Evolutionary conservation across 2,329 filamentous ascomycete genomes (phyloP), one percentile per base, ranked within the genome.

Genomic region (Trichophyton equinum): DNA sequence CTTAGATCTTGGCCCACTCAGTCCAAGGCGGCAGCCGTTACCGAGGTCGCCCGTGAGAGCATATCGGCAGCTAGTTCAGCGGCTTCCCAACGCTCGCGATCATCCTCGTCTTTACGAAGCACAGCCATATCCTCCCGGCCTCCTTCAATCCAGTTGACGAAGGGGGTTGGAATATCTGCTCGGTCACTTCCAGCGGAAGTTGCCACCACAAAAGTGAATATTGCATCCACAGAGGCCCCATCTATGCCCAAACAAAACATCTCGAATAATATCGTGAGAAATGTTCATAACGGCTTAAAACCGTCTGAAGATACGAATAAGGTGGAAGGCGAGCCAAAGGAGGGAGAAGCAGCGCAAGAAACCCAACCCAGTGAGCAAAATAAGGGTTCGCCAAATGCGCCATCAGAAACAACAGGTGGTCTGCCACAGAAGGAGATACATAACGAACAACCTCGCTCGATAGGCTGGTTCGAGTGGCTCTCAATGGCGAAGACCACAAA

Each of bases 1-100:
- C 61, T 72, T 30, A 74, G 72, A 59, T 74, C 74, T 27, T 79
- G 77, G 77, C 75, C 76, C 42, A 72, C 72, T 66, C 68, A 69
- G 53, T 71, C 71, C 40, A 80, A 79, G 67, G 75, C 77, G 56
- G 71, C 74, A 42, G 74, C 78, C 57, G 70, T 79, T 66, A 78
- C 77, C 62, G 75, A 79, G 70, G 73, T 79, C 69, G 76, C 76
- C 64, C 73, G 74, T 67, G 77, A 79, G 68, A 79, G 75, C 67
- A 78, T 78, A 57, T 76, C 75, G 44, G 76, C 74, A 57, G 72
- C 74, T 47, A 72, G 72, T 62, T 72, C 71, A 63, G 66, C 69
- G 61, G 68, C 72, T 58, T 71, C 72, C 47, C 72, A 74, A 63
- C 62, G 69, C 20, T 68, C 69, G 25, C 66, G 68, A 38, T 71